Conservation (phyloP, 176 grass and related monocot genomes). For the Musa troglodytarum region DNA sequence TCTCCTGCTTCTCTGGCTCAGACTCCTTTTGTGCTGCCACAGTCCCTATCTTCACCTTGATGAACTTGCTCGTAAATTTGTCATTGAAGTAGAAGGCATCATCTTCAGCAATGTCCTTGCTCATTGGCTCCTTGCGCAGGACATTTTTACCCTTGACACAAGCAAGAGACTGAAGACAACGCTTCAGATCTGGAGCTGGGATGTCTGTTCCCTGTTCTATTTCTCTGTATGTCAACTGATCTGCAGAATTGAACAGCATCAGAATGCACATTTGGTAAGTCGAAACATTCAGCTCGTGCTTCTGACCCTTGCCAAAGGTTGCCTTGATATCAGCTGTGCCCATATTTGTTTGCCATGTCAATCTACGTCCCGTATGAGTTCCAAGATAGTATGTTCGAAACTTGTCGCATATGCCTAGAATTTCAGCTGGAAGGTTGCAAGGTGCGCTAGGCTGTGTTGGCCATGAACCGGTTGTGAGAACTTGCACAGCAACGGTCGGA, state of each 20-base stretch:
- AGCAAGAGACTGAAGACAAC: conserved; percentile 92
- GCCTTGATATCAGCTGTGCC: conserved; percentile 95
- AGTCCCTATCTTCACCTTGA: conserved; percentile 96
- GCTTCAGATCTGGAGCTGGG: conserved; percentile 80
- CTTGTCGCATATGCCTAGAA: conserved; percentile 64
- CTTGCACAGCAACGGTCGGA: conserved; percentile 78
- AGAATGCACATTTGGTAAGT: conserved; percentile 98
- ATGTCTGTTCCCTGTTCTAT: conserved; percentile 77
- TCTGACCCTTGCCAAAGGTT: conserved; percentile 76
- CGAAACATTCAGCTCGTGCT: conserved; percentile 97
- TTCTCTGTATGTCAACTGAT: conserved; percentile 64
- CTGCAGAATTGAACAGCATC: conserved; percentile 69
- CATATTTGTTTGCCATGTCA: conserved; percentile 99
- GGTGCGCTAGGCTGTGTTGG: conserved; percentile 70
- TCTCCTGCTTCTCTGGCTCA: conserved; percentile 96
- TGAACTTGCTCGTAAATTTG: conserved; percentile 93
- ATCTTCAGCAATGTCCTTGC: conserved; percentile 95
- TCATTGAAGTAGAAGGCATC: conserved; percentile 89
- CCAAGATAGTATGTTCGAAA: conserved; percentile 87
- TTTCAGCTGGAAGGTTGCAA: conserved; percentile 86
- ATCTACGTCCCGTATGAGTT: conserved; percentile 79
- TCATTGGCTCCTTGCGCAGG: conserved; percentile 90
- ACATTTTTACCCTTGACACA: conserved; percentile 98
- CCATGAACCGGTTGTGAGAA: conserved; percentile 95
- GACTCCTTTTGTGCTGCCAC: conserved; percentile 91